Evolutionary conservation across 108 stramenopile genomes (phyloP), one percentile per base, ranked within the genome.

Genomic region (Aurantiochytrium sp.): DNA sequence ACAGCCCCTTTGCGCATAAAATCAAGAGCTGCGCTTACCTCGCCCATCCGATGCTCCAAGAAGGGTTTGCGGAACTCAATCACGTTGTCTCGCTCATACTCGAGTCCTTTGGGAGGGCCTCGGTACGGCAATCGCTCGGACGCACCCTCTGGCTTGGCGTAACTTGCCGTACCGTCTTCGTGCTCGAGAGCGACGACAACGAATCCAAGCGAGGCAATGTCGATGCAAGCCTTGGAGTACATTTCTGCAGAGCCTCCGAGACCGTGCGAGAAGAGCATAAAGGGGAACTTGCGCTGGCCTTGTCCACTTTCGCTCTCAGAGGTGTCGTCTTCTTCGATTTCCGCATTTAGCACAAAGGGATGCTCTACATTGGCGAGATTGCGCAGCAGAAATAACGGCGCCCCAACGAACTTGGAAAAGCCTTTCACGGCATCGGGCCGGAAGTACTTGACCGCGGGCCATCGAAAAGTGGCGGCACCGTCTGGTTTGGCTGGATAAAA

Each of bases 391-490:
- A 53, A 49, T 18, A 25, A 44, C 8, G 60, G 43, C 83, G 58
- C 58, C 23, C 89, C 60, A 14, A 49, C 59, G 47, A 89, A 93
- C 28, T 92, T 87, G n/a, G 90, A 58, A 25, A 93, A 55, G 35
- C 91, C 93, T 57, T 58, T 44, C 14, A 92, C 91, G 21, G 93
- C 93, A 60, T 91, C 58, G 16, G 42, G 59, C 18, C 93, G 93
- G 59, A 89, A 90, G 59, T 93, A 93, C n/a, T 90, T 88, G 44
- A 83, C 45, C 51, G 44, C 18, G 8, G 76, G 45, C 51, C 76
- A 83, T 45, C 49, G 16, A 16, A 25, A 25, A 16, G 76, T 47
- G 18, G n/a, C 28, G 2, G 19, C 76, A 12, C 49, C 76, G 0
- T 53, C 45, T 35, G 64, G 49, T 45, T n/a, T 23, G 28, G 76